Percentiles rank a stretch among this genome's conserved stretches.
These are phyloP conservation scores for Gossypium raimondii DNA, from an alignment of 345 rosid species.

Conservation along the genomic window DNA sequence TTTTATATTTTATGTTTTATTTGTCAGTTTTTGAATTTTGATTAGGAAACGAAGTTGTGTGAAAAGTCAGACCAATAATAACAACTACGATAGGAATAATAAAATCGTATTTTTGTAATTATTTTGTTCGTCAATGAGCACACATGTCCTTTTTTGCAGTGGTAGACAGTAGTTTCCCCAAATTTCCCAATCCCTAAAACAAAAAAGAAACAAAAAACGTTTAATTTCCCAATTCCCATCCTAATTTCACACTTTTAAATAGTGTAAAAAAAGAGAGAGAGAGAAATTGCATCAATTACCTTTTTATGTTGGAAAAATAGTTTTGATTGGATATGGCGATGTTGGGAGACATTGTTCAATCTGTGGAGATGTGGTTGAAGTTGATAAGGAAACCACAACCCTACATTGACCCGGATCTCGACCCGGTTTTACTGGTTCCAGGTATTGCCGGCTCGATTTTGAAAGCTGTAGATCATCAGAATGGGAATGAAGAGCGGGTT, in stretches of 20 bases:
- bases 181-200: not conserved
- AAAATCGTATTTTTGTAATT: not conserved
- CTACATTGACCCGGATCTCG: slow-evolving; percentile 68
- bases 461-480: slow-evolving; percentile 60
- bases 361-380: slow-evolving; percentile 69
- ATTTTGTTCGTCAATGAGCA: not conserved
- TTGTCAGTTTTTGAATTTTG: not conserved
- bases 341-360: slow-evolving; percentile 65
- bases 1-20: too few relatives aligned
- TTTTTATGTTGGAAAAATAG: not conserved
- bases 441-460: slow-evolving; percentile 88
- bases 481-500: slow-evolving; percentile 61
- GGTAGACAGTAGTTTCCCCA: not conserved
- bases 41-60: not conserved
- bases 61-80: not conserved
- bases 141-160: not conserved
- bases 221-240: not conserved
- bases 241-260: not conserved
- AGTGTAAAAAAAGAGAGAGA: too few relatives aligned
- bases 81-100: too few relatives aligned
- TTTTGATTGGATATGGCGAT: slow-evolving; percentile 40
- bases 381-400: slow-evolving; percentile 52
- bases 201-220: not conserved
- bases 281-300: not conserved
- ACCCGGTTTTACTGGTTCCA: slow-evolving; percentile 87